Evolutionary conservation across 495 filamentous ascomycete species (phyloP), one percentile per base, ranked within the genome.

Genomic region (Penicillium macrosclerotiorum): DNA sequence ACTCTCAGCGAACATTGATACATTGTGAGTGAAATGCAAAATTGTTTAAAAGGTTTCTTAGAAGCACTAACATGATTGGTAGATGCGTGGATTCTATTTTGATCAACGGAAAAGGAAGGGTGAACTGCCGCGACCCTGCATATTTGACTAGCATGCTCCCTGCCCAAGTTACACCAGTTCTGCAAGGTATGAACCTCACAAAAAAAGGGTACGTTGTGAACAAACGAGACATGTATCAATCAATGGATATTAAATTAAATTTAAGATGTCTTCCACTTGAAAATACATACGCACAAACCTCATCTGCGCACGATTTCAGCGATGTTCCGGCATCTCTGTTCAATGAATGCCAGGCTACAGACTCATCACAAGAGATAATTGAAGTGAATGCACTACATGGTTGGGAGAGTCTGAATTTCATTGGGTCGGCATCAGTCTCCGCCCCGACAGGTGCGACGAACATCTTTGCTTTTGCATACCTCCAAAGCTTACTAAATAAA

Each of bases 51-150:
- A n/a, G n/a, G n/a, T n/a, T n/a, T n/a, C n/a, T n/a, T n/a, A n/a
- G n/a, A n/a, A n/a, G n/a, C n/a, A n/a, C n/a, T 19, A 18, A 30
- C 14, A 9, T 17, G 13, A 2, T 16, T 3, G 23, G 4, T 25
- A 55, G 51, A 23, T 64, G 68, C 53, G 58, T 59, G 13, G 72
- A 76, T 37, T 63, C 61, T 23, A 49, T 75, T 8, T 55, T 77
- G 2, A 51, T 77, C 48, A 76, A 77, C 43, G 72, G 74, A 12
- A 67, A 70, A 55, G 74, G 73, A 5, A 48, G 44, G 20, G 64
- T 70, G 3, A 45, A 65, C 36, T 76, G 73, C 47, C 55, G 49
- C 37, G 27, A 55, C 2, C 51, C 60, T 17, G 55, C 51, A 16
- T 60, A 33, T 55, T 55, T 36, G 19, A 48, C 11, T 43, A 45